Conservation (phyloP, 192 early-diverging fungal genomes). For the Pilaira anomala region DNA sequence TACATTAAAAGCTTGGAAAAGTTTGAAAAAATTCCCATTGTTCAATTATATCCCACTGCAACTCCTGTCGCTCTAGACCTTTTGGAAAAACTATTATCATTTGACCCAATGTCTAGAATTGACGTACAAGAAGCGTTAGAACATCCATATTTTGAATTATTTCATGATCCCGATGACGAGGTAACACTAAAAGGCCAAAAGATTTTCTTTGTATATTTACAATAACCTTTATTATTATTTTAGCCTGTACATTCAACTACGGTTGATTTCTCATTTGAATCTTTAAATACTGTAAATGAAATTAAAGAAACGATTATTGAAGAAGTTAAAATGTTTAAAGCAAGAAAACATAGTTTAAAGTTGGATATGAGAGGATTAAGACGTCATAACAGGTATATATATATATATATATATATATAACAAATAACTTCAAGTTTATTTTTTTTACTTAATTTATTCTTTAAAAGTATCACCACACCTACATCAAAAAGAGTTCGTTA, state of each 20-base stretch:
- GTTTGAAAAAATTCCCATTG: constrained; percentile 73
- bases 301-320: constrained; percentile 44
- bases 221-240: not conserved
- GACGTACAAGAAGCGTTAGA: constrained; percentile 84
- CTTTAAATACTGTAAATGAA: constrained; percentile 61
- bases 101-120: constrained; percentile 83
- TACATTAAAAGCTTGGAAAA: constrained; percentile 84
- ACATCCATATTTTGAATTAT: constrained; percentile 85
- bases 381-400: constrained; percentile 18
- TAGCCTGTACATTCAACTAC: constrained; percentile 54
- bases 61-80: constrained; percentile 62
- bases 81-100: constrained; percentile 82
- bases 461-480: constrained; percentile 5
- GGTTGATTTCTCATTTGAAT: constrained; percentile 83
- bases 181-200: not conserved
- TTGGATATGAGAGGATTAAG: constrained; percentile 19
- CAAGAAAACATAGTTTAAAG: constrained; percentile 19
- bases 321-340: constrained; percentile 25
- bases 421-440: not conserved
- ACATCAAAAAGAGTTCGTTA: constrained; percentile 3
- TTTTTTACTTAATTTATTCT: not conserved
- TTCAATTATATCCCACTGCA: constrained; percentile 82
- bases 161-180: constrained; percentile 41
- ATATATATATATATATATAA: not conserved
- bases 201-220: not conserved